phyloP scores from a whole-genome alignment of 805 yeast species.

The Ogataea glucozyma region DNA sequence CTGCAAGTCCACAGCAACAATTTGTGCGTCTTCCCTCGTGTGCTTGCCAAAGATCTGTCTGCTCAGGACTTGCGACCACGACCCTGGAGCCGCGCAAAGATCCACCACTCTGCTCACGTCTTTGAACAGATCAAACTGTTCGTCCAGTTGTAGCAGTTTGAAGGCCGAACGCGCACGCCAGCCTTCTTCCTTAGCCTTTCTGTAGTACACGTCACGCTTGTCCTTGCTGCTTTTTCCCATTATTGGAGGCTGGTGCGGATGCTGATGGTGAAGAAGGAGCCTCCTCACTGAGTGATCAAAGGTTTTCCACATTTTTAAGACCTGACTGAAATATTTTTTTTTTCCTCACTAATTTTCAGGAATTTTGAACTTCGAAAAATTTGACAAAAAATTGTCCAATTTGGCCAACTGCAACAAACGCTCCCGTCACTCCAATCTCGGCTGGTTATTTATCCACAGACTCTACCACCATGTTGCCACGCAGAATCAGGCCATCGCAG shows the following conservation, averaged over 20 bases:
- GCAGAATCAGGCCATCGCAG: slow-evolving; percentile 6
- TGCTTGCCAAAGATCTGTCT: slow-evolving; percentile 52
- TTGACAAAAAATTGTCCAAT: background rate
- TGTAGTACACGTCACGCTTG: slow-evolving; percentile 85
- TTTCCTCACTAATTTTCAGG: slow-evolving; percentile 2
- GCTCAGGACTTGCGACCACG: slow-evolving; percentile 96
- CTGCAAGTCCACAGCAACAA: slow-evolving; percentile 93
- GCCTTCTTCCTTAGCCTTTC: slow-evolving; percentile 97
- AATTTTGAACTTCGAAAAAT: slow-evolving; percentile 2
- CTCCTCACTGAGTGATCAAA: background rate
- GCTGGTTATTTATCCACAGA: background rate
- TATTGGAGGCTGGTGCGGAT: slow-evolving; percentile 2
- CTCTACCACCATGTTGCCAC: background rate
- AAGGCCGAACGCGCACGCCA: slow-evolving; percentile 98
- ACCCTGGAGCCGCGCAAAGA: slow-evolving; percentile 97
- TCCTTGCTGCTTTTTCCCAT: slow-evolving; percentile 97
- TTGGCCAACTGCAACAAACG: background rate
- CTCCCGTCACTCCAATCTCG: background rate
- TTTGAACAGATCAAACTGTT: slow-evolving; percentile 79
- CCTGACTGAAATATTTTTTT: slow-evolving; percentile 9
- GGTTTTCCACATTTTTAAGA: too few species aligned
- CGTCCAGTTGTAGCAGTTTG: slow-evolving; percentile 86
- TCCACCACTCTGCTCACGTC: slow-evolving; percentile 86
- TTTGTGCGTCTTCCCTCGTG: slow-evolving; percentile 45
- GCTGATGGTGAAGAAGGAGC: background rate